Base-by-base conservation (phyloP, 176 grass and related monocot species). In the Elymus sibiricus region DNA sequence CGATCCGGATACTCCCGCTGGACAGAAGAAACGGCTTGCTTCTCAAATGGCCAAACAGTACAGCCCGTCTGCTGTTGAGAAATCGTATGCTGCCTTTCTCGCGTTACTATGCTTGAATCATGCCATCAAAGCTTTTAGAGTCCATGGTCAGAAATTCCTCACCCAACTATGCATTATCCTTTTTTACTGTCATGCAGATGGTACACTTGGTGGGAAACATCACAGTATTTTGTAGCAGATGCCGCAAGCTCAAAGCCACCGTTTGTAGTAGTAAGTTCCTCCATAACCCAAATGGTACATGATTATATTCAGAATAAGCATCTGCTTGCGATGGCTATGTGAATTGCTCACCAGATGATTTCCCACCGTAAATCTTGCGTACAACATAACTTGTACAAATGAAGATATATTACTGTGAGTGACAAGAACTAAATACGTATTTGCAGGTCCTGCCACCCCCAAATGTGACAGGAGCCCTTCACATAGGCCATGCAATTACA, bases 151-250 rank as follows among this genome's bases (percentile, higher is more conserved):
- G 16, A 76, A 79, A 47, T 81, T 25, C 74, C 16, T 46, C 28
- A 59, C 44, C 43, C 42, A 74, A 43, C 24, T 83, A 63, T 76
- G 26, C 63, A 71, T 43, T 72, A 37, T 31, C 19, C 11, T 76
- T n/a, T 25, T 26, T 66, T 74, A 25, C 75, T 85, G 7, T 63
- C 39, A 49, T 89, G 76, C 46, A 94, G 94, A 79, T 97, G 94
- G 94, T 97, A 92, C 88, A 66, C 85, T 67, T 92, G 94, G 94
- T 97, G 94, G 91, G 94, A 97, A 76, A 62, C 80, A 37, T 97
- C 94, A 59, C 61, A 65, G 14, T 97, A 90, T 49, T 97, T 97
- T 92, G 83, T 79, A 58, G 91, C 91, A 78, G 87, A 94, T 82
- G 85, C 78, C 15, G 62, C 80, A 73, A 97, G 92, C 86, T 92